Conservation (phyloP, 768 basidiomycete species). For the Kondoa malvinella region DNA sequence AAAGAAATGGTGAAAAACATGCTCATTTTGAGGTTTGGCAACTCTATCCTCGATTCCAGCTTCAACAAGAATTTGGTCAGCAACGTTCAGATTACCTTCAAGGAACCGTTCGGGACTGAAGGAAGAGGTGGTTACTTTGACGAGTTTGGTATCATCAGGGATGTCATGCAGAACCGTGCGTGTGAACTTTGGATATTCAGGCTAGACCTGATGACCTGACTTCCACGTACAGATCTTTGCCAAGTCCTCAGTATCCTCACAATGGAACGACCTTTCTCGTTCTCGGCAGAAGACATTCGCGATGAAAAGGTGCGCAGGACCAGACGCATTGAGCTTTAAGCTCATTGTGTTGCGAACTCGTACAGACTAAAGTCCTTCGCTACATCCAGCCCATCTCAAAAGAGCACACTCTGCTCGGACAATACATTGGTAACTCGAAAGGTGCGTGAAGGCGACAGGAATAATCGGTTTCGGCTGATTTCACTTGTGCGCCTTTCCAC, state of each 20-base stretch:
- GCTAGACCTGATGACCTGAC: constrained; percentile 21
- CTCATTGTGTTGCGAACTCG: not conserved
- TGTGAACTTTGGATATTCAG: constrained; percentile 18
- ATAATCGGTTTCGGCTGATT: too few species aligned
- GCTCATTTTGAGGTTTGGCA: constrained; percentile 86
- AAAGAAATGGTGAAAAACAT: constrained; percentile 99
- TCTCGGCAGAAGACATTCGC: constrained; percentile 89
- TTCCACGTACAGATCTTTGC: constrained; percentile 55
- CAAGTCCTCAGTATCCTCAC: constrained; percentile 88
- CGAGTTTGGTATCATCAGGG: constrained; percentile 97
- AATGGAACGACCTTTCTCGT: constrained; percentile 97
- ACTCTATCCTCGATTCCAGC: constrained; percentile 65
- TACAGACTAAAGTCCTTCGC: constrained; percentile 89
- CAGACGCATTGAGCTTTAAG: not conserved
- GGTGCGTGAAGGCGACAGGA: too few species aligned
- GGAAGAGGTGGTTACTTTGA: constrained; percentile 99
- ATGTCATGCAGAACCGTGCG: constrained; percentile 94
- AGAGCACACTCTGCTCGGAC: constrained; percentile 73
- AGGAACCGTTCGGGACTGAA: constrained; percentile 97
- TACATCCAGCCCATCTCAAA: constrained; percentile 64
- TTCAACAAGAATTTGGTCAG: constrained; percentile 95
- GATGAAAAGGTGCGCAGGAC: constrained; percentile 68
- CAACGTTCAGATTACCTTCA: constrained; percentile 98
- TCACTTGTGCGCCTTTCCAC: too few species aligned
- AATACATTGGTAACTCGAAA: constrained; percentile 62